These are phyloP conservation scores for Cyphellophora attinorum DNA, from an alignment of 2,329 filamentous ascomycete genomes.

Conservation along the genomic window DNA sequence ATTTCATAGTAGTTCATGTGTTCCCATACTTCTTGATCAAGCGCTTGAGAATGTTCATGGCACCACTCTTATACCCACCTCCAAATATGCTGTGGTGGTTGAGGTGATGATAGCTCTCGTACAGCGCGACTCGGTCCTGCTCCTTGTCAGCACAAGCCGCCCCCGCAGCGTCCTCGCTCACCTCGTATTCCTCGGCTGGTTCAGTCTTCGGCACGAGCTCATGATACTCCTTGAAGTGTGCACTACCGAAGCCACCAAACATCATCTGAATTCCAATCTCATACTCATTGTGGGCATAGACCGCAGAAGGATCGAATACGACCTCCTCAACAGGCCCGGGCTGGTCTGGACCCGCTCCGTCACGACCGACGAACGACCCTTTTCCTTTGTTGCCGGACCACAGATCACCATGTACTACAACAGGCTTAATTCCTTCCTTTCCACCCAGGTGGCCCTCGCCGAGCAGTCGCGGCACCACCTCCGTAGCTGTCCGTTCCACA, in stretches of 20 bases:
- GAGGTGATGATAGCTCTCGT: conserved; percentile 84
- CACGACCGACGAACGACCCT: conserved; percentile 48
- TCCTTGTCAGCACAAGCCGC: background rate
- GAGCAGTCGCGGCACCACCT: conserved; percentile 68
- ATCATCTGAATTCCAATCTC: conserved; percentile 92
- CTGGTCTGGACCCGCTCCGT: conserved; percentile 18
- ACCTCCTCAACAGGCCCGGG: conserved; percentile 56
- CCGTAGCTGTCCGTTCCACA: conserved; percentile 53
- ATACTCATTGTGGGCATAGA: conserved; percentile 81
- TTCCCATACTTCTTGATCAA: conserved; percentile 68
- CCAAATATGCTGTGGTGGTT: conserved; percentile 86
- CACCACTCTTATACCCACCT: conserved; percentile 64
- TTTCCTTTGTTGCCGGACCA: conserved; percentile 77
- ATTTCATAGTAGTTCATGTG: too few species aligned
- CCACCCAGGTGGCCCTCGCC: conserved; percentile 55
- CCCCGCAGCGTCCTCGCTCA: background rate
- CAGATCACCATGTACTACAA: conserved; percentile 83
- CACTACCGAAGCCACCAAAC: conserved; percentile 76
- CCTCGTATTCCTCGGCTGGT: conserved; percentile 67
- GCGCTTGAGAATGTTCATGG: conserved; percentile 68
- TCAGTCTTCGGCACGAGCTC: conserved; percentile 66
- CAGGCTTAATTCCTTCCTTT: conserved; percentile 54
- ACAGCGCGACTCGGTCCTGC: conserved; percentile 63
- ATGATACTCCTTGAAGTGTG: conserved; percentile 72
- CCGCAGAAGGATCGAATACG: conserved; percentile 70